Percentiles rank a stretch among this genome's conserved stretches.
Evolutionary conservation across 192 early-diverging fungal species (phyloP).

Genomic region (Backusella australiensis): DNA sequence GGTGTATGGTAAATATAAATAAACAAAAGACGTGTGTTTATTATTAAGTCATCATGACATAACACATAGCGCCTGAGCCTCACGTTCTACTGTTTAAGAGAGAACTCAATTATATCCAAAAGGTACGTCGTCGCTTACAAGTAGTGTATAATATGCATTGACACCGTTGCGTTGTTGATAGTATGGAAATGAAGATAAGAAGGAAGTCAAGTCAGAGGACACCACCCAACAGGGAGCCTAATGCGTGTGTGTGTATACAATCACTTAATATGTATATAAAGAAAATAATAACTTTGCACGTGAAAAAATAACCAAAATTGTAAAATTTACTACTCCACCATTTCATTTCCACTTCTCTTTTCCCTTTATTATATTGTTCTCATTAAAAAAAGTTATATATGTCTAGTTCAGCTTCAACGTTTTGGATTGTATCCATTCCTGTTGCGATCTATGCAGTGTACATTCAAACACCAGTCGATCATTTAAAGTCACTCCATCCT

Average conservation of each 20-base stretch:
- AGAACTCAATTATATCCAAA: conserved; percentile 43
- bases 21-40: not conserved
- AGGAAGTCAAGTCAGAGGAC: not conserved
- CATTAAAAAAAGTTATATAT: not conserved
- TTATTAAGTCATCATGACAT: not conserved
- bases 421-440: not conserved
- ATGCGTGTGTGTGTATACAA: too few species aligned
- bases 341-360: not conserved
- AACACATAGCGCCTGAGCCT: conserved; percentile 42
- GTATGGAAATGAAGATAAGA: conserved; percentile 5
- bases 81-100: conserved; percentile 50
- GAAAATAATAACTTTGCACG: not conserved
- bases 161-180: not conserved
- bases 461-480: not conserved
- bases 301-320: not conserved
- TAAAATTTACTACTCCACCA: not conserved
- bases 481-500: not conserved
- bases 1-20: conserved; percentile 38
- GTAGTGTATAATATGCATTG: not conserved
- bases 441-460: not conserved
- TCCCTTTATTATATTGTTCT: not conserved
- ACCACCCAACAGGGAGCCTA: not conserved
- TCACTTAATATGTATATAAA: not conserved
- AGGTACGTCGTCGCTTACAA: conserved; percentile 9
- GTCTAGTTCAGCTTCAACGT: not conserved